Evolutionary conservation across 2,329 filamentous ascomycete genomes (phyloP).

Genomic region (Dothideomycetes sp.): DNA sequence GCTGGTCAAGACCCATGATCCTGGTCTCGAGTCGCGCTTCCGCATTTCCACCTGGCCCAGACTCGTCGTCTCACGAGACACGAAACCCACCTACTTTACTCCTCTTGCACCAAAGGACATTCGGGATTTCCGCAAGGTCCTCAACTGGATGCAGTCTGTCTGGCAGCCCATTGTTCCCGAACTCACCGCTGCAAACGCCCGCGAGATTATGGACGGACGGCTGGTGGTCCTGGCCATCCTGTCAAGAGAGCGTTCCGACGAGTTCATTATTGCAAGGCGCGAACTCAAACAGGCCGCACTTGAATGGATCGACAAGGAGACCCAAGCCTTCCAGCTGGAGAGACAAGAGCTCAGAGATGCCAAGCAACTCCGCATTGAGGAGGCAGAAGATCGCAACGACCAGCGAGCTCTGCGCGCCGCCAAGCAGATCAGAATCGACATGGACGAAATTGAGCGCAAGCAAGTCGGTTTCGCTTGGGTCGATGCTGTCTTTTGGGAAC

Average conservation of each 20-base stretch:
- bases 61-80: constrained; percentile 77
- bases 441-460: constrained; percentile 76
- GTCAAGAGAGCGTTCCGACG: constrained; percentile 65
- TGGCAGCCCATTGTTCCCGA: constrained; percentile 96
- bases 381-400: constrained; percentile 87
- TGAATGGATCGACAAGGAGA: constrained; percentile 97
- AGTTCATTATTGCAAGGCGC: constrained; percentile 65
- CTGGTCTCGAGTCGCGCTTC: constrained; percentile 65
- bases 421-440: constrained; percentile 84
- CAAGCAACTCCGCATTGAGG: constrained; percentile 91
- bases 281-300: constrained; percentile 93
- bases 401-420: constrained; percentile 75
- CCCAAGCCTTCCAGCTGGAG: constrained; percentile 82
- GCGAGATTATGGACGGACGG: constrained; percentile 90
- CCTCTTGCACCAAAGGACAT: constrained; percentile 82
- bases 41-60: constrained; percentile 98
- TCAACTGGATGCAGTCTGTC: constrained; percentile 89
- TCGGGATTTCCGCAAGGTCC: constrained; percentile 70
- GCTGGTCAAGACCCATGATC: constrained; percentile 81
- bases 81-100: constrained; percentile 80
- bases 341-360: constrained; percentile 85
- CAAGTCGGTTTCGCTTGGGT: constrained; percentile 96
- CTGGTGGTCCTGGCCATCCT: constrained; percentile 89
- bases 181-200: constrained; percentile 79
- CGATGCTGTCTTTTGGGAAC: constrained; percentile 92